Conservation (phyloP, 1,284 basidiomycete species). For the Laetiporus sulphureus region DNA sequence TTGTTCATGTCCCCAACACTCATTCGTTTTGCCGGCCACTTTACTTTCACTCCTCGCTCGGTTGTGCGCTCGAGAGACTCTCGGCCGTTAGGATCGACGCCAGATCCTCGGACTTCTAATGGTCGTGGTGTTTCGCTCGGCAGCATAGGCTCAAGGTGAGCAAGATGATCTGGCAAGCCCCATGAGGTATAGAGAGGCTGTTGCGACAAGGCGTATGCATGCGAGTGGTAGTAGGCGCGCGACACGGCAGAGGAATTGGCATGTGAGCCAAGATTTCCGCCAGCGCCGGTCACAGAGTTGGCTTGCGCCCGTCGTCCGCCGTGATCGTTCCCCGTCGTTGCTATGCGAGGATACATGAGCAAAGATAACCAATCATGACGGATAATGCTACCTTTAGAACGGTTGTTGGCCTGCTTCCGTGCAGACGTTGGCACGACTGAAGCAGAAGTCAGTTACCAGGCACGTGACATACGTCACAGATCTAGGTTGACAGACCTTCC, state of each 20-base stretch:
- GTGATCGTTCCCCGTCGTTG: slow-evolving; percentile 25
- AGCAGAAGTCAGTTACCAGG: slow-evolving; percentile 17
- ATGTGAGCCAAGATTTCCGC: slow-evolving; percentile 4
- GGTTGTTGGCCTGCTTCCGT: slow-evolving; percentile 37
- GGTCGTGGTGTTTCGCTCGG: slow-evolving; percentile 72
- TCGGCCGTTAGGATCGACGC: slow-evolving; percentile 29
- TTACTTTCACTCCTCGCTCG: slow-evolving; percentile 88
- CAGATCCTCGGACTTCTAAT: slow-evolving; percentile 59
- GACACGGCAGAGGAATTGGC: slow-evolving; percentile 17
- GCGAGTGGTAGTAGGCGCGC: slow-evolving; percentile 65
- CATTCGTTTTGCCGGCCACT: slow-evolving; percentile 91
- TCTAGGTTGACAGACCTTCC: slow-evolving; percentile 44
- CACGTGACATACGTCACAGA: slow-evolving; percentile 34
- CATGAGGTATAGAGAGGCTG: slow-evolving; percentile 76
- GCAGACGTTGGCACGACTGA: slow-evolving; percentile 23
- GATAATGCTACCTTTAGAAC: slow-evolving; percentile 35
- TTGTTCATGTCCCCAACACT: slow-evolving; percentile 97
- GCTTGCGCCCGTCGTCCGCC: slow-evolving; percentile 17
- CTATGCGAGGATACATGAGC: slow-evolving; percentile 12
- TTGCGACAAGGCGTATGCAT: slow-evolving; percentile 70
- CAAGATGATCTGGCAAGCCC: slow-evolving; percentile 92
- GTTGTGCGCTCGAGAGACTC: slow-evolving; percentile 49
- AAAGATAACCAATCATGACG: slow-evolving; percentile 33
- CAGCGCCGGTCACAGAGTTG: slow-evolving; percentile 14
- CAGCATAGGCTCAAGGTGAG: slow-evolving; percentile 81